Evolutionary conservation across 208 protist genomes (phyloP), one percentile per base, ranked within the genome.

Genomic region (Strigomonas oncopelti): DNA sequence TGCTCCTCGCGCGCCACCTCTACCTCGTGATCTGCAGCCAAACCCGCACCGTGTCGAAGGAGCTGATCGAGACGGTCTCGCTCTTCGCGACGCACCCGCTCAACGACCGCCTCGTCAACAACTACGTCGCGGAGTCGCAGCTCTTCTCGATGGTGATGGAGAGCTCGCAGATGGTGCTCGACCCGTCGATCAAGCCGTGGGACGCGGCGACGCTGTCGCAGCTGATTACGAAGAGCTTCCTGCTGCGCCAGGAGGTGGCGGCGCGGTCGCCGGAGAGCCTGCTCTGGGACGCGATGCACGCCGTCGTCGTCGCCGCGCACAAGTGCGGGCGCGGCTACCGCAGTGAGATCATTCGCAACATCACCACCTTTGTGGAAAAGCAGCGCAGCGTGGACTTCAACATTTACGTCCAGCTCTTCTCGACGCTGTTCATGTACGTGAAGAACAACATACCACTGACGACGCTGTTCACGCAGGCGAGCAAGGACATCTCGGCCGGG

Each of bases 281-380:
- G 24, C 27, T 93, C 32, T 96, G 88, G 87, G 91, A 96, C 71
- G 80, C 80, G 18, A 77, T 96, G 60, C 91, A 96, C 64, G 86
- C 87, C 32, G 88, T 96, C 18, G 84, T 96, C 20, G 76, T 81
- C 27, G 85, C 91, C 13, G 85, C 85, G 9, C 86, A 93, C 75
- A 75, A 78, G 20, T 92, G 88, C 63, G 83, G 87, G 42, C 62
- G 71, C 34, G 75, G 84, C 65, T 81, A 88, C 68, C 85, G 90
- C 55, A 69, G 88, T 31, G 64, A 90, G 58, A 68, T 92, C 51
- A 56, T 95, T 11, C 84, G 78, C 46, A 80, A 81, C 75, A 72
- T 93, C 56, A 88, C 83, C 36, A 46, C 42, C 32, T 89, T 94
- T 76, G 75, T 92, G 58, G 67, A 78, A 65, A 74, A 57, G 25